Evolutionary conservation across 257 asterid genomes (phyloP).

Genomic region (Marsdenia floribunda): DNA sequence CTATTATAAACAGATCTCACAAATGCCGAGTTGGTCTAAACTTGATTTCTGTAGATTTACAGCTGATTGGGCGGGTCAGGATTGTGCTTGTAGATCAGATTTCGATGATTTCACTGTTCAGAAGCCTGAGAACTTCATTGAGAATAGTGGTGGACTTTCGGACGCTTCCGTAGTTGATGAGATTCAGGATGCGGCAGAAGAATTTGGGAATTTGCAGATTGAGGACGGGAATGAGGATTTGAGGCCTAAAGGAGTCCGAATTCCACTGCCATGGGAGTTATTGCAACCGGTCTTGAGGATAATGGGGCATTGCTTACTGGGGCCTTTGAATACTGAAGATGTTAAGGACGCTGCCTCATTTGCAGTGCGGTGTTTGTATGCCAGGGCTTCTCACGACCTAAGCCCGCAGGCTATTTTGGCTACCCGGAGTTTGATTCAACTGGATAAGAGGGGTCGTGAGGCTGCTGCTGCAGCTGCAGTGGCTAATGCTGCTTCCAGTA

Average conservation of each 20-base stretch:
- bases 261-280: slow-evolving; percentile 93
- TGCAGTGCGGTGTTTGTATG: slow-evolving; percentile 71
- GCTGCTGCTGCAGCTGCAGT: slow-evolving; percentile 43
- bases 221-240: slow-evolving; percentile 19
- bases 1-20: slow-evolving; percentile 77
- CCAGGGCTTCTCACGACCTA: slow-evolving; percentile 90
- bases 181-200: slow-evolving; percentile 35
- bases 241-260: slow-evolving; percentile 42
- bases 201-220: slow-evolving; percentile 26
- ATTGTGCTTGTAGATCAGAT: slow-evolving; percentile 70
- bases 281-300: slow-evolving; percentile 86
- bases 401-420: slow-evolving; percentile 89
- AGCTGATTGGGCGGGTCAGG: slow-evolving; percentile 76
- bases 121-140: slow-evolving; percentile 22
- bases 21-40: slow-evolving; percentile 92
- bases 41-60: slow-evolving; percentile 63
- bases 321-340: slow-evolving; percentile 63
- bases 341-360: slow-evolving; percentile 78
- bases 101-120: slow-evolving; percentile 35
- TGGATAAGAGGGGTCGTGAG: slow-evolving; percentile 67
- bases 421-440: slow-evolving; percentile 84
- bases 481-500: slow-evolving; percentile 53
- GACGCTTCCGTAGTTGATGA: slow-evolving; percentile 34
- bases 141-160: slow-evolving; percentile 26
- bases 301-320: slow-evolving; percentile 89